Percentiles rank a stretch among this genome's conserved stretches.
phyloP scores from a whole-genome alignment of 768 basidiomycete genomes.

The Hypsizygus marmoreus region DNA sequence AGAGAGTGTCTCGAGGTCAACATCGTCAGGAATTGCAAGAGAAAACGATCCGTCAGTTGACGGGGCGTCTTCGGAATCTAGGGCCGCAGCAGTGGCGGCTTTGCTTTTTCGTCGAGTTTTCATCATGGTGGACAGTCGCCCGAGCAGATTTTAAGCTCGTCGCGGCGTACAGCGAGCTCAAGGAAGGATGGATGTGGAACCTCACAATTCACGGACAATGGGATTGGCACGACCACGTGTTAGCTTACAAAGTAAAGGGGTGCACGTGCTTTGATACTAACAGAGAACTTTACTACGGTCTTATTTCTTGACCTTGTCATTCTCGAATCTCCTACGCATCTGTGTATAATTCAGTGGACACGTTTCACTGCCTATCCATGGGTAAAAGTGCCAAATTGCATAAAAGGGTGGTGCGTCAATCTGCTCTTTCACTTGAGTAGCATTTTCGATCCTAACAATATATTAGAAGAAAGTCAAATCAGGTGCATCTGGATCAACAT shows the following conservation, averaged over 20 bases:
- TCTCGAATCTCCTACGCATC: too few species aligned
- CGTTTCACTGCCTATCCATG: slow-evolving; percentile 39
- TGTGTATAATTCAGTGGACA: too few species aligned
- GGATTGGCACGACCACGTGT: slow-evolving; percentile 21
- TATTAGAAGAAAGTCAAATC: slow-evolving; percentile 43
- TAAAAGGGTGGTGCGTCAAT: slow-evolving; percentile 53
- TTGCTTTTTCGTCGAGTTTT: slow-evolving; percentile 68
- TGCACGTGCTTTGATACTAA: background rate
- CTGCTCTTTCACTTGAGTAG: background rate
- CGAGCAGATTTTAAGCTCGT: slow-evolving; percentile 29
- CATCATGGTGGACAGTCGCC: slow-evolving; percentile 32
- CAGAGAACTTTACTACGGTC: background rate
- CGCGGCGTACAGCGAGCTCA: slow-evolving; percentile 36
- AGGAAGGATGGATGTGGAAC: slow-evolving; percentile 10
- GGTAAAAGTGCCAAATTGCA: slow-evolving; percentile 69
- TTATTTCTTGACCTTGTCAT: too few species aligned
- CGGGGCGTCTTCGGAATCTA: slow-evolving; percentile 26
- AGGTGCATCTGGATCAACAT: slow-evolving; percentile 17
- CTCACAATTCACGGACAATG: background rate
- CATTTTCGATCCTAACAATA: slow-evolving; percentile 7
- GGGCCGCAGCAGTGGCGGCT: slow-evolving; percentile 41
- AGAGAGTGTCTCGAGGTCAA: slow-evolving; percentile 63
- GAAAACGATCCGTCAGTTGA: slow-evolving; percentile 36
- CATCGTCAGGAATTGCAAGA: slow-evolving; percentile 60
- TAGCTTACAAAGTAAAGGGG: slow-evolving; percentile 2